phyloP scores from a whole-genome alignment of 75 land plant genomes.

The Cryptomeria japonica region DNA sequence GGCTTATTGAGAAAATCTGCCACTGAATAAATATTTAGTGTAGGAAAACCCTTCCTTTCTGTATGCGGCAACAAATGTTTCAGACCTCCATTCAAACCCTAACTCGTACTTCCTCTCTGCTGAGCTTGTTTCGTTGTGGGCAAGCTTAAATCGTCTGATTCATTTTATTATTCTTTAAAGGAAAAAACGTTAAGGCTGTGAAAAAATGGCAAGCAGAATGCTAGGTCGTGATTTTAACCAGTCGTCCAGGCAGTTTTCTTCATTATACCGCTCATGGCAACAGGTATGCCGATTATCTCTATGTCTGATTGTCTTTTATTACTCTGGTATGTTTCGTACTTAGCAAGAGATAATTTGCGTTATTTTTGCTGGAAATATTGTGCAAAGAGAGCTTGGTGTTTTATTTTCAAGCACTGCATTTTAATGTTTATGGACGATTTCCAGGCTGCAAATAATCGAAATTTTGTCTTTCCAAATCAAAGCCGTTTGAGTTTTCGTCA shows the following conservation, averaged over 20 bases:
- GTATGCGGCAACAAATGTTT: too few species aligned
- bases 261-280: not conserved
- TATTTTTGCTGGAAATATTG: not conserved
- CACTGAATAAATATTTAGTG: too few species aligned
- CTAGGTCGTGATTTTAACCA: not conserved
- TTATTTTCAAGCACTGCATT: not conserved
- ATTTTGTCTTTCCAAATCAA: not conserved
- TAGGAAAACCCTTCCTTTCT: too few species aligned
- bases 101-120: too few species aligned
- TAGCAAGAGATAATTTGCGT: not conserved
- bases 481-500: constrained; percentile 17
- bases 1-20: too few species aligned
- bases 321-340: not conserved
- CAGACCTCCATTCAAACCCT: too few species aligned
- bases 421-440: not conserved
- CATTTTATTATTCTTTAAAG: too few species aligned
- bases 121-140: too few species aligned
- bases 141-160: too few species aligned
- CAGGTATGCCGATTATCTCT: not conserved
- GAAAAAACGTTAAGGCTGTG: not conserved
- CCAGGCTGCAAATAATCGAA: not conserved
- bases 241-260: not conserved
- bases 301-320: not conserved
- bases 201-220: constrained; percentile 2
- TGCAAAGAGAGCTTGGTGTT: not conserved